Percentiles rank a stretch among this genome's conserved stretches.
Evolutionary conservation across 116 monocot genomes (phyloP).

Genomic region (Phalaenopsis hybrid): DNA sequence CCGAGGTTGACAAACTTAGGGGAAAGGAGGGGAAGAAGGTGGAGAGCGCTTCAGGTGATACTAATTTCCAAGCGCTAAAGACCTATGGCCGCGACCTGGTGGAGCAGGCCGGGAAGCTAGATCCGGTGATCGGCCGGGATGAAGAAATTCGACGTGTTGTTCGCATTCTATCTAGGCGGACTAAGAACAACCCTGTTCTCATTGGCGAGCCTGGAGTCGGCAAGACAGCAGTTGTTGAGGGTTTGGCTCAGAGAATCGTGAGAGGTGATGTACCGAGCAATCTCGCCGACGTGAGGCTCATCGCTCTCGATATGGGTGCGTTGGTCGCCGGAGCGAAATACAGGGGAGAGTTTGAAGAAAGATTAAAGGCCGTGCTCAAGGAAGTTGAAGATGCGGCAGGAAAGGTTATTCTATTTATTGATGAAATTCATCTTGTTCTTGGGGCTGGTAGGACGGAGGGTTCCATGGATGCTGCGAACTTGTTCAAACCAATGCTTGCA

Average conservation of each 20-base stretch:
- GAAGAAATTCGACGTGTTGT: constrained; percentile 64
- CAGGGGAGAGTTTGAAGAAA: constrained; percentile 84
- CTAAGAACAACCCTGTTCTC: constrained; percentile 74
- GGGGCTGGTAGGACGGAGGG: constrained; percentile 79
- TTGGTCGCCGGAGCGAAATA: constrained; percentile 81
- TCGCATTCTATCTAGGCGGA: constrained; percentile 45
- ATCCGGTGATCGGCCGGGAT: constrained; percentile 83
- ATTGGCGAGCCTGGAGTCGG: constrained; percentile 82
- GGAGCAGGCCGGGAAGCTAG: constrained; percentile 76
- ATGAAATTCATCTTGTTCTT: constrained; percentile 81
- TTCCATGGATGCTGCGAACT: constrained; percentile 82
- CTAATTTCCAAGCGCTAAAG: constrained; percentile 75
- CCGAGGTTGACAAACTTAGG: constrained; percentile 71
- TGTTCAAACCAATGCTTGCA: constrained; percentile 93
- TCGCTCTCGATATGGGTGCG: constrained; percentile 89
- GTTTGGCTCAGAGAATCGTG: constrained; percentile 73
- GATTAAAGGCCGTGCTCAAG: constrained; percentile 70
- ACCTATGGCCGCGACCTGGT: constrained; percentile 84
- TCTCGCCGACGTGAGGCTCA: constrained; percentile 53
- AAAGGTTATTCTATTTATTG: constrained; percentile 83
- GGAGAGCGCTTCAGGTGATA: constrained; percentile 71
- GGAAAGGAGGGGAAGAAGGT: constrained; percentile 71
- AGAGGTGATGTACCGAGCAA: constrained; percentile 80
- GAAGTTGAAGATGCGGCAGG: constrained; percentile 85
- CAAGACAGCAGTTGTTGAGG: constrained; percentile 72